A percentile compares a stretch with the other conserved stretches of the same genome.
phyloP scores from a whole-genome alignment of 441 rosid species.

The Theobroma grandiflorum region DNA sequence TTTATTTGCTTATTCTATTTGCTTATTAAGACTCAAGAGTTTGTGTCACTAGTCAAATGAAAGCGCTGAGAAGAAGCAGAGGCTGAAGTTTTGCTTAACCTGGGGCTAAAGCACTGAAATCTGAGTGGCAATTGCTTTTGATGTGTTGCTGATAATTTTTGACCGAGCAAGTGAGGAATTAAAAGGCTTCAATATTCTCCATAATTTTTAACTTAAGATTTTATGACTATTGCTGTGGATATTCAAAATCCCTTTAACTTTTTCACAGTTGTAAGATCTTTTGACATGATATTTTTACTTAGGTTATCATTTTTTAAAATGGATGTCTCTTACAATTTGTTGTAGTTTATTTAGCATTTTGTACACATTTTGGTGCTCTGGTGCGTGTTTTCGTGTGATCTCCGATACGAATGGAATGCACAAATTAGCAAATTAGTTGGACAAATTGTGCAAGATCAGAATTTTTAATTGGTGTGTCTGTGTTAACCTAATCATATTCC shows the following conservation, averaged over 20 bases:
- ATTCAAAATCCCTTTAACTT: not conserved
- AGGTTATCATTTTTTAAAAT: not conserved
- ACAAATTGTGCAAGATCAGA: not conserved
- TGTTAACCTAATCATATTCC: not conserved
- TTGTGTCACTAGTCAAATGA: not conserved
- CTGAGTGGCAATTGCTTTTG: not conserved
- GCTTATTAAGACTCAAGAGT: not conserved
- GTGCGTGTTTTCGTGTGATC: not conserved
- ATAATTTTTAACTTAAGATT: conserved; percentile 4
- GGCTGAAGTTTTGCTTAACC: not conserved
- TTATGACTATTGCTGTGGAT: not conserved
- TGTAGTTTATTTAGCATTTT: not conserved
- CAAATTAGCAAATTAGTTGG: not conserved
- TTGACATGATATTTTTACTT: not conserved
- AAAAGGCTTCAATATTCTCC: not conserved
- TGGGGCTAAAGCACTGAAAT: not conserved
- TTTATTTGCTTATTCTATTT: not conserved
- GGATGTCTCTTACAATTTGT: not conserved
- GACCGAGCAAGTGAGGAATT: not conserved
- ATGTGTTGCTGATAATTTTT: not conserved
- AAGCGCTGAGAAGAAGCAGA: not conserved
- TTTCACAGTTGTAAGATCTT: not conserved
- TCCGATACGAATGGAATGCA: not conserved
- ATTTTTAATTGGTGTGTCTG: not conserved
- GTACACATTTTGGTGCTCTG: not conserved